Evolutionary conservation across 2,329 filamentous ascomycete genomes (phyloP).

Genomic region (Alternaria gaisen): DNA sequence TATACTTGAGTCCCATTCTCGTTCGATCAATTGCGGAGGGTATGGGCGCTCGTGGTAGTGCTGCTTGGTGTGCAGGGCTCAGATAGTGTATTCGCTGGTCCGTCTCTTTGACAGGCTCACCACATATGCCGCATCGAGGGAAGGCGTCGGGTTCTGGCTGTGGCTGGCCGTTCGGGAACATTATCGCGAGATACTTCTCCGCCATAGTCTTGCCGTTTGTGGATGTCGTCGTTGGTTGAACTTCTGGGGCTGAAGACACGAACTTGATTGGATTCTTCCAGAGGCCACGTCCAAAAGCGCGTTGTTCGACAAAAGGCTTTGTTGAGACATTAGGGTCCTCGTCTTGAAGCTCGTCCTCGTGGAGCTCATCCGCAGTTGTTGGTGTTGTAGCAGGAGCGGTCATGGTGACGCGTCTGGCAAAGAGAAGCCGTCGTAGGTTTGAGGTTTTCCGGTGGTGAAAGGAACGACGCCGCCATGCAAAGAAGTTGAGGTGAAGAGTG

Average conservation of each 20-base stretch:
- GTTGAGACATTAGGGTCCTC: conserved; percentile 65
- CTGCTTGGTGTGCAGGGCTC: conserved; percentile 73
- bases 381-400: conserved; percentile 9
- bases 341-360: conserved; percentile 29
- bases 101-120: conserved; percentile 41
- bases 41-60: conserved; percentile 72
- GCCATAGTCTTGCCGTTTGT: conserved; percentile 62
- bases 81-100: conserved; percentile 62
- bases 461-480: conserved; percentile 16
- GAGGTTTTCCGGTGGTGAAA: conserved; percentile 14
- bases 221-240: conserved; percentile 30
- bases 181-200: conserved; percentile 73
- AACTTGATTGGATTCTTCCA: conserved; percentile 69
- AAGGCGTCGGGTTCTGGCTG: conserved; percentile 30
- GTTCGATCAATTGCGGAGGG: conserved; percentile 75
- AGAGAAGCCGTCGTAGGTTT: neutral
- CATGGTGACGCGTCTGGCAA: conserved; percentile 14
- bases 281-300: conserved; percentile 67
- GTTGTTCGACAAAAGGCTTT: conserved; percentile 66
- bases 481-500: conserved; percentile 3
- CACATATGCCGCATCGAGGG: conserved; percentile 49
- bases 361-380: conserved; percentile 13
- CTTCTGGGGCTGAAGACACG: conserved; percentile 58
- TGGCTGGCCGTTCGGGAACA: conserved; percentile 60
- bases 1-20: conserved; percentile 73